A percentile compares a stretch with the other conserved stretches of the same genome.
Conservation (phyloP, 2,329 filamentous ascomycete species). For the Clonostachys rosea region DNA sequence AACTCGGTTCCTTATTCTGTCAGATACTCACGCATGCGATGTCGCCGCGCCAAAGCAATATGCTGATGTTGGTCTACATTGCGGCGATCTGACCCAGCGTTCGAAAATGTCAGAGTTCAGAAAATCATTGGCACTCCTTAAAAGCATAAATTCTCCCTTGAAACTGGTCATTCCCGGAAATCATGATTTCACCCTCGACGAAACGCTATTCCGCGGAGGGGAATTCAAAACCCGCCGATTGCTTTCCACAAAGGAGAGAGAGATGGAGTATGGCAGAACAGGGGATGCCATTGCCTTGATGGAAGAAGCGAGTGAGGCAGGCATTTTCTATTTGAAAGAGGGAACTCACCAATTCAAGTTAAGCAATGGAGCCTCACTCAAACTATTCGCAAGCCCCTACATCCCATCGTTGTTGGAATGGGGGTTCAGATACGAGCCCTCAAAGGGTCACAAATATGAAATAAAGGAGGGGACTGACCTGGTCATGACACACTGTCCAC, state of each 20-base stretch:
- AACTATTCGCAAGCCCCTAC: constrained; percentile 38
- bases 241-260: background rate
- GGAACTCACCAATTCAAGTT: constrained; percentile 32
- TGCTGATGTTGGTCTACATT: constrained; percentile 41
- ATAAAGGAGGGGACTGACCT: constrained; percentile 18
- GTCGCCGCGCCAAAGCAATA: constrained; percentile 1
- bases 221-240: too few species aligned
- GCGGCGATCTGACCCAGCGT: constrained; percentile 40
- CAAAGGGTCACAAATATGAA: constrained; percentile 14
- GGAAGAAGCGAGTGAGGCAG: constrained; percentile 9
- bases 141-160: constrained; percentile 30
- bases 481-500: constrained; percentile 27
- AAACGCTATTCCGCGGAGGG: constrained; percentile 11
- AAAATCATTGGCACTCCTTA: constrained; percentile 27
- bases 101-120: constrained; percentile 34
- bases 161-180: constrained; percentile 48
- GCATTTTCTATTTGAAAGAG: constrained; percentile 31
- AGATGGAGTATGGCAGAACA: constrained; percentile 25
- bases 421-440: constrained; percentile 37
- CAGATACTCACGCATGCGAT: constrained; percentile 27
- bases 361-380: constrained; percentile 31
- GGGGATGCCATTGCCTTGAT: constrained; percentile 25
- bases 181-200: constrained; percentile 40
- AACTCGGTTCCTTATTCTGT: constrained; percentile 29
- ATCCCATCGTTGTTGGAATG: constrained; percentile 34